A percentile compares a stretch with the other conserved stretches of the same genome.
Evolutionary conservation across 2,329 filamentous ascomycete genomes (phyloP).

Genomic region (Xylaria sp.): DNA sequence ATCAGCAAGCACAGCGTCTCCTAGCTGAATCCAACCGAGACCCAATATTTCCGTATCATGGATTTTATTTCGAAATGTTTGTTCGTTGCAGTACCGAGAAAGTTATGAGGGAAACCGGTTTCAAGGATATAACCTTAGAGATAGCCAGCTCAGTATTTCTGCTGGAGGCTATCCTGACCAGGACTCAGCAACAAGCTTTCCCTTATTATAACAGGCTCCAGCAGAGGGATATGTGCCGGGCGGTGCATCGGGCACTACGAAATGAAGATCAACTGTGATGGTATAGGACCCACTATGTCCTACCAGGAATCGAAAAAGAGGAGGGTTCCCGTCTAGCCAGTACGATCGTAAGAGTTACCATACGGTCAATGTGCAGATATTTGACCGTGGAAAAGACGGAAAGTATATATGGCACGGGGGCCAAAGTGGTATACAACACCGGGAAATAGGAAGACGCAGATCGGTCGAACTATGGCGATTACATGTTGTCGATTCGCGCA

Average conservation of each 20-base stretch:
- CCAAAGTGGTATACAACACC: neutral
- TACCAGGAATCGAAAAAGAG: neutral
- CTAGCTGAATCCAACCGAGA: neutral
- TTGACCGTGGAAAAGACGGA: neutral
- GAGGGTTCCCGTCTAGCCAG: neutral
- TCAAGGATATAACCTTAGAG: neutral
- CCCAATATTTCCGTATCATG: neutral
- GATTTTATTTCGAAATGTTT: neutral
- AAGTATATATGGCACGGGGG: slow-evolving; percentile 9
- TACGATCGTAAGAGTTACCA: neutral
- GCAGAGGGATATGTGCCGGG: too few relatives aligned
- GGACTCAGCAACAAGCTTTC: neutral
- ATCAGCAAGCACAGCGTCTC: neutral
- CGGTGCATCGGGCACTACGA: neutral
- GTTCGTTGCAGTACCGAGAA: neutral
- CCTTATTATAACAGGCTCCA: neutral
- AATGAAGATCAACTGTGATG: neutral
- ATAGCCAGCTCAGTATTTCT: neutral
- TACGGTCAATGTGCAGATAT: neutral
- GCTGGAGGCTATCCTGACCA: neutral
- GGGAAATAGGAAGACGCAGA: neutral
- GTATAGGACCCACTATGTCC: neutral
- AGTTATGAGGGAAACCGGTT: neutral
- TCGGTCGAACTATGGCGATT: neutral
- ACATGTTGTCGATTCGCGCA: slow-evolving; percentile 66